Conservation (phyloP, 495 filamentous ascomycete species). For the Xylaria bambusicola region DNA sequence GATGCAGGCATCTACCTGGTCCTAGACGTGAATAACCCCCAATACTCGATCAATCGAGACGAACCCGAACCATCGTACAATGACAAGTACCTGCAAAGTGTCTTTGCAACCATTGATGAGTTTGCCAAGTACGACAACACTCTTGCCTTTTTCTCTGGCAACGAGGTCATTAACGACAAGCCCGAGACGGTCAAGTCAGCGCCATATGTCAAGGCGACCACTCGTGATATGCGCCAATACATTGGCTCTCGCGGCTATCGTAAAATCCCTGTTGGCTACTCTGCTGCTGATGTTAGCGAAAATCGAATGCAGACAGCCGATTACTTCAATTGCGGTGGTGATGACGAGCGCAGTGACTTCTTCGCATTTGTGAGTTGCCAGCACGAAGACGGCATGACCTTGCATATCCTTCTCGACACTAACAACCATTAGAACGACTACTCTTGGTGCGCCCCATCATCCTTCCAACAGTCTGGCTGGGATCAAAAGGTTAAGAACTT, state of each 20-base stretch:
- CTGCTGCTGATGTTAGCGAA: constrained; percentile 79
- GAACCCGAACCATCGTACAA: constrained; percentile 83
- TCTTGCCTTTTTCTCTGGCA: constrained; percentile 93
- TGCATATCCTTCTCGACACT: constrained; percentile 11
- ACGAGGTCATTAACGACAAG: constrained; percentile 91
- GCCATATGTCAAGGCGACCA: constrained; percentile 90
- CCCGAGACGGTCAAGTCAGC: constrained; percentile 68
- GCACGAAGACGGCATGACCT: neutral
- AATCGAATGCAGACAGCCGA: constrained; percentile 87
- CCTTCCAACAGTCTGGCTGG: constrained; percentile 79
- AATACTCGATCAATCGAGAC: constrained; percentile 77
- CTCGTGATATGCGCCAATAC: constrained; percentile 88
- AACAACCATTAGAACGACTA: constrained; percentile 71
- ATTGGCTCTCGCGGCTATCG: constrained; percentile 74
- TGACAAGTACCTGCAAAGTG: constrained; percentile 82
- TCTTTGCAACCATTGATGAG: constrained; percentile 89
- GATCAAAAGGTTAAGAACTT: constrained; percentile 89
- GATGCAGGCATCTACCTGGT: constrained; percentile 91
- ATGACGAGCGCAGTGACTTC: constrained; percentile 87
- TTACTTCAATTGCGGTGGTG: constrained; percentile 93
- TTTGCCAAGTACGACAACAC: constrained; percentile 89
- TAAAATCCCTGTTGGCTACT: constrained; percentile 87
- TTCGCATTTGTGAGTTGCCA: constrained; percentile 70
- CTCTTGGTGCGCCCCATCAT: constrained; percentile 86
- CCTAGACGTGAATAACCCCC: constrained; percentile 68